Conservation (phyloP, 2,329 filamentous ascomycete species). For the Ophiosphaerella korrae region DNA sequence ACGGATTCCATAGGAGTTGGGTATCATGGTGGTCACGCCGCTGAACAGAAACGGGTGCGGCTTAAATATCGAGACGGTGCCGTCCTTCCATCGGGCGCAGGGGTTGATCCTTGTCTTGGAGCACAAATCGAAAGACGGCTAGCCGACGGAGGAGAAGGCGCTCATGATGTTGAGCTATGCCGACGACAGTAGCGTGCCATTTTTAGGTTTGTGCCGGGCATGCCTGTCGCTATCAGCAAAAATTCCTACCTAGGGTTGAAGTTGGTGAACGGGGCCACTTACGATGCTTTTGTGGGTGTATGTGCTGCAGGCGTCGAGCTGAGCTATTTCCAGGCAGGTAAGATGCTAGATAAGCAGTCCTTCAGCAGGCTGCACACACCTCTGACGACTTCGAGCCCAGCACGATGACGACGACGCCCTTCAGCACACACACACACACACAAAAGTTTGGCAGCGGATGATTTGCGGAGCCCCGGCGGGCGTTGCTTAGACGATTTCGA, state of each 20-base stretch:
- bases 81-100: slow-evolving; percentile 8
- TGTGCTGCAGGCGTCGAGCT: too few species aligned
- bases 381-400: too few species aligned
- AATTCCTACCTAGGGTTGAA: slow-evolving; percentile 10
- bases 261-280: slow-evolving; percentile 5
- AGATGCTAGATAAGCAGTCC: too few species aligned
- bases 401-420: too few species aligned
- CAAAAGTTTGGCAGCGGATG: too few species aligned
- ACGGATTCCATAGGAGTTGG: neutral
- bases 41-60: slow-evolving; percentile 6
- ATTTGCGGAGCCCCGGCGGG: too few species aligned
- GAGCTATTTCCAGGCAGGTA: too few species aligned
- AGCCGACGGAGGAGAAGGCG: slow-evolving; percentile 10
- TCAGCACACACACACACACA: too few species aligned
- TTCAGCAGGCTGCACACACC: too few species aligned
- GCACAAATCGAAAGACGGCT: slow-evolving; percentile 7
- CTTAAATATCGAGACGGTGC: slow-evolving; percentile 5
- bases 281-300: slow-evolving; percentile 4
- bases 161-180: slow-evolving; percentile 10
- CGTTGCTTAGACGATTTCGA: too few species aligned
- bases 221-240: slow-evolving; percentile 8
- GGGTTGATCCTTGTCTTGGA: slow-evolving; percentile 7
- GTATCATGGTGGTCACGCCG: slow-evolving; percentile 3
- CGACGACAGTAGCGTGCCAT: slow-evolving; percentile 7
- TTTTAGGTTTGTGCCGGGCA: slow-evolving; percentile 7